Evolutionary conservation across 345 rosid genomes (phyloP).

Genomic region (Citrus maxima): DNA sequence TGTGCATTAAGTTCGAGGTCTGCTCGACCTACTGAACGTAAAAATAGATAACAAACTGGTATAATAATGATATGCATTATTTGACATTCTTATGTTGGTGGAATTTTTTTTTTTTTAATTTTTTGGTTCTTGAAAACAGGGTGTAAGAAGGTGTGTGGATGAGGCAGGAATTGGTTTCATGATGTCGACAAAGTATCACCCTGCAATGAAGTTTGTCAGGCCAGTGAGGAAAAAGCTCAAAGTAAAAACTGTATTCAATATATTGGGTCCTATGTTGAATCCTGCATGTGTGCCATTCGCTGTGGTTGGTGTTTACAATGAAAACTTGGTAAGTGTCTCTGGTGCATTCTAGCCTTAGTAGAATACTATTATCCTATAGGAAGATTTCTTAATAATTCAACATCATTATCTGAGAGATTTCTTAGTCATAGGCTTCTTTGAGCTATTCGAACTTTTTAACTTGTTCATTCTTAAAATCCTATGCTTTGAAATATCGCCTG

Average conservation of each 20-base stretch:
- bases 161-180: slow-evolving; percentile 90
- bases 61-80: background rate
- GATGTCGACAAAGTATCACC: slow-evolving; percentile 89
- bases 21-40: background rate
- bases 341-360: background rate
- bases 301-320: slow-evolving; percentile 86
- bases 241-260: slow-evolving; percentile 79
- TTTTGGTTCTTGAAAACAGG: slow-evolving; percentile 33
- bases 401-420: background rate
- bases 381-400: background rate
- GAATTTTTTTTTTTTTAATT: background rate
- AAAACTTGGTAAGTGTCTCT: slow-evolving; percentile 53
- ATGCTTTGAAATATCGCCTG: no score
- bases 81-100: background rate
- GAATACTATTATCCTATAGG: background rate
- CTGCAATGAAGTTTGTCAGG: slow-evolving; percentile 85
- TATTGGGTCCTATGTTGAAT: slow-evolving; percentile 90
- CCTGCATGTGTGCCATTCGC: slow-evolving; percentile 83
- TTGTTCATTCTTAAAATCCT: background rate
- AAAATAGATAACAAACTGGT: background rate
- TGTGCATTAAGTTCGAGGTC: background rate
- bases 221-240: slow-evolving; percentile 84
- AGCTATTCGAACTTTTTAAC: background rate
- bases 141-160: slow-evolving; percentile 67
- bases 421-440: background rate